Conservation (phyloP, 805 yeast genomes). For the Metschnikowia similis region DNA sequence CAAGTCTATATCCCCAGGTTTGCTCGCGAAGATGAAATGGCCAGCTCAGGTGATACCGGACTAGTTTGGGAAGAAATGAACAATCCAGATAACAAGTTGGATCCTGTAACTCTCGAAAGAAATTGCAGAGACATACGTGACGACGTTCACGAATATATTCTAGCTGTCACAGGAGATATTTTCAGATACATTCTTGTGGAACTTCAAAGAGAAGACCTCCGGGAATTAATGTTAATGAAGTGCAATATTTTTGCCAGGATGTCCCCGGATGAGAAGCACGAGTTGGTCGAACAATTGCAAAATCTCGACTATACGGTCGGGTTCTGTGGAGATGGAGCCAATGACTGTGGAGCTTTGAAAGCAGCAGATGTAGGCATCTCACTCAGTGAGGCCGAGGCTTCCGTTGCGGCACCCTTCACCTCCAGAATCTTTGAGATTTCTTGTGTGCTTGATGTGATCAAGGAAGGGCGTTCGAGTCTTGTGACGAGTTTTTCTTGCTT, state of each 20-base stretch:
- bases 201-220: conserved; percentile 37
- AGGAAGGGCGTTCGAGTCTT: conserved; percentile 91
- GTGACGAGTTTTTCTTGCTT: conserved; percentile 96
- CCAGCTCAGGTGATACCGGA: conserved; percentile 29
- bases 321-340: conserved; percentile 99
- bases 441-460: conserved; percentile 86
- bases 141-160: conserved; percentile 41
- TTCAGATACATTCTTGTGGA: conserved; percentile 72
- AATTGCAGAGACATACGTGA: conserved; percentile 20
- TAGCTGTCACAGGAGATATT: conserved; percentile 92
- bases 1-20: conserved; percentile 54
- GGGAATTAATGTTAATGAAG: conserved; percentile 59
- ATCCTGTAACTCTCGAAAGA: conserved; percentile 59
- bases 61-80: conserved; percentile 68
- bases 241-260: conserved; percentile 87
- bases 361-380: conserved; percentile 98
- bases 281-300: conserved; percentile 83
- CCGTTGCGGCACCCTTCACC: conserved; percentile 98
- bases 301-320: conserved; percentile 87
- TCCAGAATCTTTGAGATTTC: conserved; percentile 85
- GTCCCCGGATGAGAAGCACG: conserved; percentile 99
- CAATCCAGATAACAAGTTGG: conserved; percentile 52
- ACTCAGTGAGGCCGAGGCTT: conserved; percentile 94
- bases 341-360: conserved; percentile 96
- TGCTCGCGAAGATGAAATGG: conserved; percentile 29